These are phyloP conservation scores for Boletus calvinii DNA, from an alignment of 1,284 basidiomycete genomes.

Conservation along the genomic window DNA sequence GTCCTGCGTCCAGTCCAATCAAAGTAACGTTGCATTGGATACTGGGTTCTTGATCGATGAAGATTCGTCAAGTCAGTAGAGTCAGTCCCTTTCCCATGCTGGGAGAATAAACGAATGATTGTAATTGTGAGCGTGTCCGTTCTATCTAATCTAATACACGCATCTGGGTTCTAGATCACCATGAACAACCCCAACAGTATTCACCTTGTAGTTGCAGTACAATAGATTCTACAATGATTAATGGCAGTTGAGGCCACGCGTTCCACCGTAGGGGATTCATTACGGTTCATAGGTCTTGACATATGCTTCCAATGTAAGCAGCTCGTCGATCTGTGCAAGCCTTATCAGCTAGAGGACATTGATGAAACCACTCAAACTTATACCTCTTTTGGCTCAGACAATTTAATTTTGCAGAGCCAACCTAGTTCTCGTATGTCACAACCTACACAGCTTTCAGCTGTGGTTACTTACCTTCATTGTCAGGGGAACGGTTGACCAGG, in stretches of 20 bases:
- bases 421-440: conserved; percentile 47
- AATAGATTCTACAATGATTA: not conserved
- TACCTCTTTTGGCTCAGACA: conserved; percentile 77
- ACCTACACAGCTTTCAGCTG: not conserved
- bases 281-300: conserved; percentile 64
- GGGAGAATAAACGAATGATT: not conserved
- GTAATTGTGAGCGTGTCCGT: not conserved
- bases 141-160: conserved; percentile 16
- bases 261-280: conserved; percentile 3
- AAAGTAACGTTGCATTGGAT: too few species aligned
- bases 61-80: too few species aligned
- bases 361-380: conserved; percentile 38
- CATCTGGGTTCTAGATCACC: conserved; percentile 6
- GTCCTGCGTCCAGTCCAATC: too few species aligned
- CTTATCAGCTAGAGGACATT: not conserved
- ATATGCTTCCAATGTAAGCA: conserved; percentile 82
- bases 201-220: not conserved
- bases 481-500: conserved; percentile 88
- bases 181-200: not conserved
- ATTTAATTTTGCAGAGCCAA: conserved; percentile 94
- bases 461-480: conserved; percentile 71
- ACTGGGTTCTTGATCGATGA: too few species aligned
- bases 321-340: conserved; percentile 57
- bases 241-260: conserved; percentile 37
- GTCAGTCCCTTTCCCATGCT: too few species aligned